A percentile compares a stretch with the other conserved stretches of the same genome.
Evolutionary conservation across 805 yeast genomes (phyloP).

Genomic region (Zygosaccharomyces siamensis): DNA sequence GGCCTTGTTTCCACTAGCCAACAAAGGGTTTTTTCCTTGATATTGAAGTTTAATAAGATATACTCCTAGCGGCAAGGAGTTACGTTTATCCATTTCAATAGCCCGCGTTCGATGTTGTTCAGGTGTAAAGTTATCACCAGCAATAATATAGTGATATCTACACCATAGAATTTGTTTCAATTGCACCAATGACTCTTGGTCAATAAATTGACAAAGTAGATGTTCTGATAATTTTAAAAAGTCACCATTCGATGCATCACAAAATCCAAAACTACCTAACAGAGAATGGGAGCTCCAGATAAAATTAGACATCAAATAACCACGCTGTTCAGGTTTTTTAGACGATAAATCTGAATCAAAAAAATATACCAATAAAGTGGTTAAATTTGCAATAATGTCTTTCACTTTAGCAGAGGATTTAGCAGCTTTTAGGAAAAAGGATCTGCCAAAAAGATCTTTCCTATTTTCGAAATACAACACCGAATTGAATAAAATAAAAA

Average conservation of each 20-base stretch:
- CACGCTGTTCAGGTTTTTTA: conserved; percentile 4
- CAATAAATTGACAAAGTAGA: conserved; percentile 42
- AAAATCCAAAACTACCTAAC: conserved; percentile 62
- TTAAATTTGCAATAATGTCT: conserved; percentile 39
- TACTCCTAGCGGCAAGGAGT: conserved; percentile 30
- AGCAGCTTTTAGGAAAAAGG: conserved; percentile 42
- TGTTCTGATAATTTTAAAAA: conserved; percentile 59
- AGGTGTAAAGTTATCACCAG: conserved; percentile 56
- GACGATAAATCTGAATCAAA: conserved; percentile 4
- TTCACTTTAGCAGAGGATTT: conserved; percentile 44
- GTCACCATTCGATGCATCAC: conserved; percentile 59
- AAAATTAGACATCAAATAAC: conserved; percentile 25
- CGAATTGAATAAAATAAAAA: conserved; percentile 43
- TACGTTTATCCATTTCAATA: conserved; percentile 34
- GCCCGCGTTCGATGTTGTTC: conserved; percentile 57
- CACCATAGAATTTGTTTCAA: conserved; percentile 76
- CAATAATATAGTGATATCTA: conserved; percentile 61
- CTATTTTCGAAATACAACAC: conserved; percentile 49
- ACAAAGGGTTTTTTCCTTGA: conserved; percentile 52
- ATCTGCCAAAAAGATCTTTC: conserved; percentile 35
- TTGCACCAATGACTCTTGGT: conserved; percentile 54
- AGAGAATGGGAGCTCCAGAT: conserved; percentile 65
- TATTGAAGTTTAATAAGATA: conserved; percentile 37
- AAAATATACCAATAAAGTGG: conserved; percentile 17
- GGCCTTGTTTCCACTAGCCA: conserved; percentile 50